phyloP scores from a whole-genome alignment of 768 basidiomycete species.

The Mycena rebaudengoi region DNA sequence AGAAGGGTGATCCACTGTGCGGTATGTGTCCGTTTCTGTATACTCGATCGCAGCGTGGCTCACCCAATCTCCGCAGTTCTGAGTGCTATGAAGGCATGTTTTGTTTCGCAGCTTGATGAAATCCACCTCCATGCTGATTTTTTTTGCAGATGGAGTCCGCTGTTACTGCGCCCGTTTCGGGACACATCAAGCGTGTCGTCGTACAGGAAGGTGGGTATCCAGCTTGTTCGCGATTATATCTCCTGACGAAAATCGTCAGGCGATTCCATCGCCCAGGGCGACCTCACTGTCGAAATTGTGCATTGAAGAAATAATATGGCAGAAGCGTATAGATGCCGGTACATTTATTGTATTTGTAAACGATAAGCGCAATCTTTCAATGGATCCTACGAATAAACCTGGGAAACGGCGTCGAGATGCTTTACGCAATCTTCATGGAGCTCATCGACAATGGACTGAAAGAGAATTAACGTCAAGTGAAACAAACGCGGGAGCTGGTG shows the following conservation, averaged over 20 bases:
- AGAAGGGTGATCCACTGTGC: constrained; percentile 96
- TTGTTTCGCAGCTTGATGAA: constrained; percentile 13
- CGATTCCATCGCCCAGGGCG: constrained; percentile 95
- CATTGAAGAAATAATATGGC: constrained; percentile 55
- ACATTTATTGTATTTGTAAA: constrained; percentile 11
- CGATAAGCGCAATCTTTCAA: constrained; percentile 25
- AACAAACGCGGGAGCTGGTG: too few relatives aligned
- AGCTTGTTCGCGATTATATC: neutral
- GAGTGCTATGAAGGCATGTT: constrained; percentile 93
- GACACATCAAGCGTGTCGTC: constrained; percentile 92
- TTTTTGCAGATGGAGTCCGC: constrained; percentile 91
- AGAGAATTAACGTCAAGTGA: neutral
- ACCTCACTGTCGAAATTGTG: constrained; percentile 89
- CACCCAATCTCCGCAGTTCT: constrained; percentile 70
- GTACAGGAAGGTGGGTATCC: constrained; percentile 78
- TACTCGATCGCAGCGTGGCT: too few relatives aligned
- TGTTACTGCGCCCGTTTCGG: constrained; percentile 95
- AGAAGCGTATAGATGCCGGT: constrained; percentile 11
- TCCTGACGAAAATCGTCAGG: constrained; percentile 52
- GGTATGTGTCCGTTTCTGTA: constrained; percentile 64
- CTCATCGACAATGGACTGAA: constrained; percentile 64
- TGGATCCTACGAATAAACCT: constrained; percentile 27
- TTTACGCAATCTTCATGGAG: constrained; percentile 56
- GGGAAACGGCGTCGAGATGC: constrained; percentile 39
- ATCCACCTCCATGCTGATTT: constrained; percentile 27